Base-by-base conservation (phyloP, 2,329 filamentous ascomycete species). In the Paradendryphiella salina region DNA sequence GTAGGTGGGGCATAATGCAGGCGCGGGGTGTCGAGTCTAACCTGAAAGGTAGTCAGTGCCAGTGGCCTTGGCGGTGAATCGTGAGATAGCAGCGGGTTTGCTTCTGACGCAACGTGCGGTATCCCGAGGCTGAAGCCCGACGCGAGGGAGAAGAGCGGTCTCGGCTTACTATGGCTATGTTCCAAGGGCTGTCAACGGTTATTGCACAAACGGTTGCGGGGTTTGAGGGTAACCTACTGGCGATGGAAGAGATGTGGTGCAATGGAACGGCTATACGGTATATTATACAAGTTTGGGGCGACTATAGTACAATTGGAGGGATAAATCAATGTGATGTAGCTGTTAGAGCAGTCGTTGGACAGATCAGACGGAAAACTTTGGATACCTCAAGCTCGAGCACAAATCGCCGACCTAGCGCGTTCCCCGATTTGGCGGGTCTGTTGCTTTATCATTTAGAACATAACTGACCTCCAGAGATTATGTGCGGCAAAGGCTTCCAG, bases 1-100 rank as follows among this genome's bases (percentile, higher is more conserved):
- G 61, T 57, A 68, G 70, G 69, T 63, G 61, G 62, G 62, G 66
- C 59, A 63, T 52, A 45, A 52, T 52, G 50, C 57, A 56, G 39
- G 59, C 57, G 57, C 58, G 56, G 59, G 61, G 60, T 59, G 59
- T 49, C 20, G 52, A 46, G 52, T 44, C 53, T 60, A 59, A 54
- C 52, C 52, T 51, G 44, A 52, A 46, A 37, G 29, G 50, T 52
- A 52, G 55, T 60, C 54, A 60, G 57, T 17, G 29, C 46, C 46
- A 39, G 51, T 47, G 51, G 40, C 39, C 50, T 52, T 56, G 62
- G 50, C 46, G 43, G 58, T 60, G 57, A 59, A 56, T 49, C 43
- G 50, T 42, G 34, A 35, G 31, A 33, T 39, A 38, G 48, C 44
- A 52, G 42, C 43, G 37, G 37, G 31, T 14, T 33, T 42, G 39